These are phyloP conservation scores for Pseudogymnoascus sp. DNA, from an alignment of 2,329 filamentous ascomycete genomes.

Conservation along the genomic window DNA sequence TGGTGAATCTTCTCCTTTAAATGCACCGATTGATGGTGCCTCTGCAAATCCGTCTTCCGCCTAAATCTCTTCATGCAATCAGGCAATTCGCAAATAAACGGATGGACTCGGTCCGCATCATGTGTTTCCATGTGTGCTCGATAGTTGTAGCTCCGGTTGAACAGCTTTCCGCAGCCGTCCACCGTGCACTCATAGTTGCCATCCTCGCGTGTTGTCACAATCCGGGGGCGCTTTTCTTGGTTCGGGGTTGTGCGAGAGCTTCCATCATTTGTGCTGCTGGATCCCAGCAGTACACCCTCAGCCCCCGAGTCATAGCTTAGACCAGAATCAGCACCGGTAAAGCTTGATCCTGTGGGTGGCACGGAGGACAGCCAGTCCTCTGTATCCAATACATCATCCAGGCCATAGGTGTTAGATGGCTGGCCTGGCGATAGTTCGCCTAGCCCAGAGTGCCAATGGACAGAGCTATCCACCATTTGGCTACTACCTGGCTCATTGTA, in stretches of 20 bases:
- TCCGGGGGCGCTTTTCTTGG: not conserved
- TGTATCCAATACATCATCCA: not conserved
- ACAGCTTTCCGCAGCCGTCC: constrained; percentile 66
- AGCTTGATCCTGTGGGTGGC: not conserved
- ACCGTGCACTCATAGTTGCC: constrained; percentile 44
- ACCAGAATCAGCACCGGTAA: not conserved
- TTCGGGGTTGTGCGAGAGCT: not conserved
- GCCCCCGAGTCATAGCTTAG: not conserved
- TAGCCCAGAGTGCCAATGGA: not conserved
- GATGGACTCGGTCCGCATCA: constrained; percentile 63
- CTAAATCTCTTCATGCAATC: constrained; percentile 71
- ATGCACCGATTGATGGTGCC: constrained; percentile 61
- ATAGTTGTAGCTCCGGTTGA: constrained; percentile 79
- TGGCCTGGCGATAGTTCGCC: not conserved
- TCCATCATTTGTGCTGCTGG: not conserved
- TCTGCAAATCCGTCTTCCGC: constrained; percentile 69
- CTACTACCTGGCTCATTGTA: not conserved
- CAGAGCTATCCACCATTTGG: not conserved
- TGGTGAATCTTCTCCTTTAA: constrained; percentile 62
- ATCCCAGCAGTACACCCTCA: not conserved
- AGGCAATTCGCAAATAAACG: constrained; percentile 57
- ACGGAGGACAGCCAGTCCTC: not conserved
- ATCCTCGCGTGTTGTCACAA: not conserved
- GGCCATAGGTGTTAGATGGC: not conserved
- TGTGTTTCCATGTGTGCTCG: constrained; percentile 82